Percentiles rank a stretch among this genome's conserved stretches.
phyloP scores from a whole-genome alignment of 441 rosid species.

The Croton laevigatus region DNA sequence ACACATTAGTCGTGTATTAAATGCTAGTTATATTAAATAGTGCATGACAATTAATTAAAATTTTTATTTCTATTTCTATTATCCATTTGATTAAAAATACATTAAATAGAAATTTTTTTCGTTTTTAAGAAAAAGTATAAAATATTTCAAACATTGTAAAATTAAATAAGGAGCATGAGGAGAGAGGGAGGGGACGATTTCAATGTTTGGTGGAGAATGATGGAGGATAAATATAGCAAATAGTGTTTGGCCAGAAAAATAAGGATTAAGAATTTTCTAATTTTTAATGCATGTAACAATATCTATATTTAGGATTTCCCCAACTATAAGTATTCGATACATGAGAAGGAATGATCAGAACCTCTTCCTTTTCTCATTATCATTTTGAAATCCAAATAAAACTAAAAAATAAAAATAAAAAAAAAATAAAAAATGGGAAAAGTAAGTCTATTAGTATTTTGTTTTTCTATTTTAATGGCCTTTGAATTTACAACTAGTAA shows the following conservation, averaged over 20 bases:
- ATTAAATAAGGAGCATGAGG: too few relatives aligned
- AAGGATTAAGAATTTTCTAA: neutral
- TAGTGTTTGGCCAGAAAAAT: neutral
- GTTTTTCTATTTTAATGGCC: constrained; percentile 10
- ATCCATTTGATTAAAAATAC: too few relatives aligned
- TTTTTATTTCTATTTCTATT: too few relatives aligned
- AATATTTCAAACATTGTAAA: too few relatives aligned
- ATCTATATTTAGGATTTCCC: neutral
- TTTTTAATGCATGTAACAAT: neutral
- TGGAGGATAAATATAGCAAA: neutral
- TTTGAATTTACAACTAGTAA: constrained; percentile 12
- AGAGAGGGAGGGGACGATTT: too few relatives aligned
- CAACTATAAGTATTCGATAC: neutral
- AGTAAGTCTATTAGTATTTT: neutral
- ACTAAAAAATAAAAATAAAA: neutral
- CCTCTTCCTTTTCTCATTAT: neutral
- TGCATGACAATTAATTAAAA: too few relatives aligned
- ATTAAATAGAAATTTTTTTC: too few relatives aligned
- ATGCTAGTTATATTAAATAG: too few relatives aligned
- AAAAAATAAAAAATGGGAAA: constrained; percentile 2
- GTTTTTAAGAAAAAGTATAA: too few relatives aligned
- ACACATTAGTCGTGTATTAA: too few relatives aligned
- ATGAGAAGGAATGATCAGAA: neutral
- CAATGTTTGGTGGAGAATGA: too few relatives aligned
- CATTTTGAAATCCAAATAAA: too few relatives aligned